phyloP scores from a whole-genome alignment of 768 basidiomycete species.

The Naganishia kalamii region DNA sequence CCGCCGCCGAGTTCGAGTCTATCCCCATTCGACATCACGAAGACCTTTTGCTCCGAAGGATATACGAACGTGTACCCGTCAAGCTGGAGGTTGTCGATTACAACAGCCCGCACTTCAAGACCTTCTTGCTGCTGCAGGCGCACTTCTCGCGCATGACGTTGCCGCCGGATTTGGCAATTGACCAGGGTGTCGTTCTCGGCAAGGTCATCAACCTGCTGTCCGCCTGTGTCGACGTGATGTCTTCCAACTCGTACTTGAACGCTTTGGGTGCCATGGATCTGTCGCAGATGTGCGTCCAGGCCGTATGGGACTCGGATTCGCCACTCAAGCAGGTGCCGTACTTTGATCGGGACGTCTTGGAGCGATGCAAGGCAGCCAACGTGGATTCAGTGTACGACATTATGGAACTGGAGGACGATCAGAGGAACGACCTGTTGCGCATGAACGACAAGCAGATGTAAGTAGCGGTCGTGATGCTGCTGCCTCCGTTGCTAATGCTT shows the following conservation, averaged over 20 bases:
- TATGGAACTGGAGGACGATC: constrained; percentile 96
- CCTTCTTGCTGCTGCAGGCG: constrained; percentile 89
- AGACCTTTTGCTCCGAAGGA: constrained; percentile 64
- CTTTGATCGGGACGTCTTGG: constrained; percentile 82
- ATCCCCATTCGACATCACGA: constrained; percentile 95
- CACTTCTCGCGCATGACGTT: constrained; percentile 91
- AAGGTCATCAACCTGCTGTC: constrained; percentile 86
- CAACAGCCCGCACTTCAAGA: constrained; percentile 95
- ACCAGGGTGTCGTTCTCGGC: constrained; percentile 78
- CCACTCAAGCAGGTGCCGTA: constrained; percentile 94
- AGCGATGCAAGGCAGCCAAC: constrained; percentile 72
- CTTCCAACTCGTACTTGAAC: constrained; percentile 88
- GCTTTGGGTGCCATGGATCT: constrained; percentile 96
- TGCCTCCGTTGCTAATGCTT: not conserved
- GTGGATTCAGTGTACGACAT: constrained; percentile 91
- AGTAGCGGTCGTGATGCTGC: constrained; percentile 40
- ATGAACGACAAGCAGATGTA: constrained; percentile 84
- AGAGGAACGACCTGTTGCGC: constrained; percentile 69
- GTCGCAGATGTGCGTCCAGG: constrained; percentile 97
- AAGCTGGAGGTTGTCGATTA: constrained; percentile 74
- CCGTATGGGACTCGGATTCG: constrained; percentile 94
- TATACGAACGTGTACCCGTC: constrained; percentile 94
- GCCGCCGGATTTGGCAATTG: constrained; percentile 86
- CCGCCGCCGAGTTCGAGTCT: constrained; percentile 89
- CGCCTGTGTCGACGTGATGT: constrained; percentile 97